Percentiles rank a stretch among this genome's conserved stretches.
Evolutionary conservation across 75 land plant genomes (phyloP).

Genomic region (Adiantum capillusveneris): DNA sequence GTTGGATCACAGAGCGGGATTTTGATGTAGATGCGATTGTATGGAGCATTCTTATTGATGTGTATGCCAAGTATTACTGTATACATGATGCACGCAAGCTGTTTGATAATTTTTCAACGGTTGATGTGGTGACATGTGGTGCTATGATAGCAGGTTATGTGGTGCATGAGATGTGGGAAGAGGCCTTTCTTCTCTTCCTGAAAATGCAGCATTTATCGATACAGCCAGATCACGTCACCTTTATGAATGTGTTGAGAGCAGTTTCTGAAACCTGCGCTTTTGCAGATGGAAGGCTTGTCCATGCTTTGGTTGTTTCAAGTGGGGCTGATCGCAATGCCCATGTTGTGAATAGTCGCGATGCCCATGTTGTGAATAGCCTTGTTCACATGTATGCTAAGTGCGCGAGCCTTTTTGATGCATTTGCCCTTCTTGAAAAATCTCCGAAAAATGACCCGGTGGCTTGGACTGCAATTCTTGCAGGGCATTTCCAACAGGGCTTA

Average conservation of each 20-base stretch:
- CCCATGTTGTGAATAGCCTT: not conserved
- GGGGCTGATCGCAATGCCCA: not conserved
- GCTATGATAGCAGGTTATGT: constrained; percentile 25
- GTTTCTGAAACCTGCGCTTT: constrained; percentile 7
- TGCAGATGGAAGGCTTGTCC: not conserved
- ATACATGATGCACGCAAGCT: constrained; percentile 11
- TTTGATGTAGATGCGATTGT: constrained; percentile 4
- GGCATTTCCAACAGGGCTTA: constrained; percentile 10
- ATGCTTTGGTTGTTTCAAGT: not conserved
- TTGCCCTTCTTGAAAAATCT: constrained; percentile 5
- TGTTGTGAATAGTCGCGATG: not conserved
- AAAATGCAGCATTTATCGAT: constrained; percentile 15
- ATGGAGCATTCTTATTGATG: constrained; percentile 9
- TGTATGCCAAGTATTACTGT: constrained; percentile 15
- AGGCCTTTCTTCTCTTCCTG: constrained; percentile 3
- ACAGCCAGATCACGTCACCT: constrained; percentile 14
- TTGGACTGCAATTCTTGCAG: constrained; percentile 17
- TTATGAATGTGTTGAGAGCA: constrained; percentile 12
- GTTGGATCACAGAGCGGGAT: constrained; percentile 7
- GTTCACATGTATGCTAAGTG: constrained; percentile 8
- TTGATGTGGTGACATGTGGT: constrained; percentile 39
- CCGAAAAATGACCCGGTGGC: constrained; percentile 1
- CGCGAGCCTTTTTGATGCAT: constrained; percentile 9
- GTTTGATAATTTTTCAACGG: constrained; percentile 15
- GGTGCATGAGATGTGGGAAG: constrained; percentile 5